Base-by-base conservation (phyloP, 768 basidiomycete genomes). In the Amanita fuliginea region DNA sequence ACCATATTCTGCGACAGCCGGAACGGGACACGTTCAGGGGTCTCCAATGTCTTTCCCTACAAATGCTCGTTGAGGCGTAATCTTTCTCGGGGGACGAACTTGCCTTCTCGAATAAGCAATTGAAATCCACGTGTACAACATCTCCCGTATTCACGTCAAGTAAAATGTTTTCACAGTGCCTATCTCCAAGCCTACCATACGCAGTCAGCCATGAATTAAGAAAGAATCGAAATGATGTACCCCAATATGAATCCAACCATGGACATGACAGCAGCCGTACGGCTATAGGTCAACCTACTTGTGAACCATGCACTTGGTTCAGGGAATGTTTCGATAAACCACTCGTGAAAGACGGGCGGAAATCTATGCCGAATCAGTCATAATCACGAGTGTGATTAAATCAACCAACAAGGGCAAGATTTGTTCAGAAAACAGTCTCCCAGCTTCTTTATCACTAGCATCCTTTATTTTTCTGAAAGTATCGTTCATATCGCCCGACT, bases 211-310 rank as follows among this genome's bases (percentile, higher is more conserved):
- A 42, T 24, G 18, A 5, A 16, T 4, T 26, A 6, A 44, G 34
- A 10, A 30, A 42, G 6, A 42, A 14, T 8, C 42, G 14, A 47
- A 21, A 6, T 36, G 19, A 47, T 81, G 48, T 55, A 95, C 92
- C 95, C 95, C 10, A 98, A 71, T 37, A 99, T 92, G 58, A 88
- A 95, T 9, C 96, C 96, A 18, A 98, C 88, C 88, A 99, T 98
- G 1, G 88, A 96, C 85, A 96, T 98, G 47, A 98, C 96, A 0
- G 95, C 96, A 0, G 87, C 78, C 0, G 95, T 96, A 37, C 95
- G 76, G 3, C 78, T 83, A 60, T 94, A 99, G 1, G 80, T 73
- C 56, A 90, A 64, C n/a, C 95, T 81, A 61, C 87, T 87, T 1
- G 83, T 77, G 13, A 98, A 75, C 96, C 96, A 99, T 0, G 89